Base-by-base conservation (phyloP, 2,329 filamentous ascomycete species). In the Fusarium anguioides region DNA sequence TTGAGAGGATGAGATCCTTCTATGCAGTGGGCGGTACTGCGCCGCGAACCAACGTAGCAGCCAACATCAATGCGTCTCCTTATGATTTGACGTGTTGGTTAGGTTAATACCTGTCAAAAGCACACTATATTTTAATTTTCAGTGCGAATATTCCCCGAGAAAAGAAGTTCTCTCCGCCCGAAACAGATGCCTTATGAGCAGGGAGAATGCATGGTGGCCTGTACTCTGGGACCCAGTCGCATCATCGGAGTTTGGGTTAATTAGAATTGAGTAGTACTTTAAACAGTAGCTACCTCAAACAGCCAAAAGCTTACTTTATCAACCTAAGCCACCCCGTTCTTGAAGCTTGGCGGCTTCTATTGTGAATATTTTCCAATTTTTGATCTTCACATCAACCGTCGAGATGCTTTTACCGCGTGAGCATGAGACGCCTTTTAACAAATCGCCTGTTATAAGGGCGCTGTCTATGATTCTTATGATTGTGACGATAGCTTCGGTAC, bases 361-460 rank as follows among this genome's bases (percentile, higher is more conserved):
- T 33, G 35, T 41, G 27, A 47, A 3, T 10, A 27, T 26, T 24
- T 26, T 33, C 21, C 17, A 41, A 21, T 31, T 40, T 33, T n/a
- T 26, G 26, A 40, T 15, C n/a, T 8, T 9, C 15, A 35, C 12
- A 10, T 18, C 12, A 10, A 27, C 40, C 15, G 15, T 55, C 52
- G 36, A 61, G 35, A 61, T 61, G 56, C 33, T 55, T n/a, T 37
- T 26, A 1, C n/a, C 47, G 4, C 56, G 58, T n/a, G 58, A 61
- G 35, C 58, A 61, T 61, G 56, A 61, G 40, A 55, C 56, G 8
- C 56, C 40, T 5, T 61, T 61, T 15, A 61, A 61, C 10, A 61
- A 61, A 5, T 45, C 58, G n/a, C 56, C 56, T 5, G 20, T 61
- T 2, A 46, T 61, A 6, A 27, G 58, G 40, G 56, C 58, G 12